Percentiles rank a stretch among this genome's conserved stretches.
These are phyloP conservation scores for Trypanosomatidae sp. DNA, from an alignment of 208 protist species.

Conservation along the genomic window DNA sequence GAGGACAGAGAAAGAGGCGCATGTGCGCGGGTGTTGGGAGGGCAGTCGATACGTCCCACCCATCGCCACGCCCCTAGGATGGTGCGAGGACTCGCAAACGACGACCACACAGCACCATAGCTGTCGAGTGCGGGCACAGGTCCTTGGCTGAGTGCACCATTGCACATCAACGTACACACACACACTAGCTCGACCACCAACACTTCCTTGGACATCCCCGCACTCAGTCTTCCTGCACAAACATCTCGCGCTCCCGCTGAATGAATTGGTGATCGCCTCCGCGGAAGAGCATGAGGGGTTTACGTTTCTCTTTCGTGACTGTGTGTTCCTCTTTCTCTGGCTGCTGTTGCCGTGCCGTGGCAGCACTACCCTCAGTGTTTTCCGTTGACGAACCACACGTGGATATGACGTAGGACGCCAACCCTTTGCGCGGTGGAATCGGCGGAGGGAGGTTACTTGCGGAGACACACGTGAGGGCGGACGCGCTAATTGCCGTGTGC, in stretches of 20 bases:
- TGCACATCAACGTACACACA: neutral
- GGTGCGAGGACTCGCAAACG: neutral
- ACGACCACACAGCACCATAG: too few relatives aligned
- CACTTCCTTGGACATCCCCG: neutral
- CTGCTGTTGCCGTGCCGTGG: neutral
- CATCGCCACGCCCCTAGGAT: neutral
- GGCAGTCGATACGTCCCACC: neutral
- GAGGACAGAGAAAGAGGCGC: neutral
- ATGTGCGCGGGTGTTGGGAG: neutral
- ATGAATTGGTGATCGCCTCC: constrained; percentile 31
- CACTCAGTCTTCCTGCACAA: constrained; percentile 13
- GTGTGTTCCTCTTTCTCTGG: neutral
- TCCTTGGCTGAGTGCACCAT: neutral
- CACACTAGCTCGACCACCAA: neutral
- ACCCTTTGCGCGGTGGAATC: constrained; percentile 25
- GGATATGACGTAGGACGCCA: constrained; percentile 24
- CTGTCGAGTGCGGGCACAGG: neutral
- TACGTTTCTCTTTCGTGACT: neutral
- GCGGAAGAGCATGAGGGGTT: constrained; percentile 12
- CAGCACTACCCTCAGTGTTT: neutral
- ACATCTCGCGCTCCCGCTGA: constrained; percentile 24
- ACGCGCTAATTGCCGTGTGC: constrained; percentile 15
- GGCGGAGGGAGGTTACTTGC: constrained; percentile 11
- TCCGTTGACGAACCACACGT: constrained; percentile 2
- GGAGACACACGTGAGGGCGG: constrained; percentile 2